Conservation (phyloP, 1,284 basidiomycete species). For the Ustilago lituana region DNA sequence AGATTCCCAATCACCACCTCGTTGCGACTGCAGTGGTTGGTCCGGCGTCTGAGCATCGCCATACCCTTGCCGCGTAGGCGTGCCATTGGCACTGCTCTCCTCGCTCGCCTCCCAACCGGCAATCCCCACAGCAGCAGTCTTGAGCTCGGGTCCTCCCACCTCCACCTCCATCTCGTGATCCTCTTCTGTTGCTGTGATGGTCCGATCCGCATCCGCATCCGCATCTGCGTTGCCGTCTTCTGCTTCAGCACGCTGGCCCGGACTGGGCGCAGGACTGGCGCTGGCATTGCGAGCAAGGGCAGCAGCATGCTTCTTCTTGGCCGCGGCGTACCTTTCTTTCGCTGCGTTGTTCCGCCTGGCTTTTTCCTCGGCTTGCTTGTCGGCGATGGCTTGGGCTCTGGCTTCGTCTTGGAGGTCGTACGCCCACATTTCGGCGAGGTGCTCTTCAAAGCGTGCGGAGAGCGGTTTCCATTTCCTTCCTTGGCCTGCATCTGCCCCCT, state of each 20-base stretch:
- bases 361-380: constrained; percentile 28
- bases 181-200: too few species aligned
- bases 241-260: background rate
- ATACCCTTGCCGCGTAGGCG: too few species aligned
- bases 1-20: background rate
- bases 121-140: too few species aligned
- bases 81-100: background rate
- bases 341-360: constrained; percentile 20
- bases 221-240: too few species aligned
- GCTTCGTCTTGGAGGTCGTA: constrained; percentile 55
- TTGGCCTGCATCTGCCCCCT: background rate
- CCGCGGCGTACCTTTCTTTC: constrained; percentile 30
- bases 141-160: background rate
- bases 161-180: background rate
- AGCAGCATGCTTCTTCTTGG: constrained; percentile 33
- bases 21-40: too few species aligned
- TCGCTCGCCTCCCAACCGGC: too few species aligned
- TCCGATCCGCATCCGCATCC: constrained; percentile 4
- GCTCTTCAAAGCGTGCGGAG: constrained; percentile 47
- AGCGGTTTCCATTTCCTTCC: constrained; percentile 39
- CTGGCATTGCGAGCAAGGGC: constrained; percentile 24
- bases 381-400: constrained; percentile 18
- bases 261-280: constrained; percentile 15
- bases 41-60: too few species aligned
- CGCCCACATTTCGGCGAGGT: constrained; percentile 47